Percentiles rank a stretch among this genome's conserved stretches.
Evolutionary conservation across 1,284 basidiomycete species (phyloP).

Genomic region (Rhizoctonia solani): DNA sequence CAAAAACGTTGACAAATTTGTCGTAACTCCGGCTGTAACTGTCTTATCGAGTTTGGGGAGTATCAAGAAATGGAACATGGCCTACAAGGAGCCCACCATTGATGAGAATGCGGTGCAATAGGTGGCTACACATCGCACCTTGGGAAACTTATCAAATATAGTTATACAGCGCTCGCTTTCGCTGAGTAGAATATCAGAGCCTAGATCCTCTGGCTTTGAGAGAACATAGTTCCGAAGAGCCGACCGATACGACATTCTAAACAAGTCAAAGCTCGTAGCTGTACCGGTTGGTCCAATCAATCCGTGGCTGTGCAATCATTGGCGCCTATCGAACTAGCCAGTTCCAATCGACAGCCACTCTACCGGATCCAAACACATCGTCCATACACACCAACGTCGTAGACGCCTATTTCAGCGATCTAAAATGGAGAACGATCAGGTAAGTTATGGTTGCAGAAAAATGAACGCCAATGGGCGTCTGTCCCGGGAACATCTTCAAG

Average conservation of each 20-base stretch:
- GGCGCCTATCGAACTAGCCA: slow-evolving; percentile 19
- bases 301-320: neutral
- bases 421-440: slow-evolving; percentile 53
- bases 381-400: slow-evolving; percentile 39
- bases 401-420: neutral
- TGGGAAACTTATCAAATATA: slow-evolving; percentile 85
- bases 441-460: slow-evolving; percentile 39
- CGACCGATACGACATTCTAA: slow-evolving; percentile 20
- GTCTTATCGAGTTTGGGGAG: slow-evolving; percentile 60
- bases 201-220: slow-evolving; percentile 1
- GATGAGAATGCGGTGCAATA: neutral
- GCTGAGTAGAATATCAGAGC: slow-evolving; percentile 7
- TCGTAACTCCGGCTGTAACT: slow-evolving; percentile 52
- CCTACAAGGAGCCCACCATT: slow-evolving; percentile 40
- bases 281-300: neutral
- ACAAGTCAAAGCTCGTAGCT: neutral
- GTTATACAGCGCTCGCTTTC: slow-evolving; percentile 47
- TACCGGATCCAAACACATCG: slow-evolving; percentile 27
- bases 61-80: slow-evolving; percentile 81
- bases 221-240: slow-evolving; percentile 25
- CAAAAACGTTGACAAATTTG: slow-evolving; percentile 65
- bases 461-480: too few relatives aligned
- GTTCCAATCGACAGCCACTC: slow-evolving; percentile 33
- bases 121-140: slow-evolving; percentile 46
- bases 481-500: too few relatives aligned